Conservation (phyloP, 2,329 filamentous ascomycete species). For the Pseudogymnoascus sp. region DNA sequence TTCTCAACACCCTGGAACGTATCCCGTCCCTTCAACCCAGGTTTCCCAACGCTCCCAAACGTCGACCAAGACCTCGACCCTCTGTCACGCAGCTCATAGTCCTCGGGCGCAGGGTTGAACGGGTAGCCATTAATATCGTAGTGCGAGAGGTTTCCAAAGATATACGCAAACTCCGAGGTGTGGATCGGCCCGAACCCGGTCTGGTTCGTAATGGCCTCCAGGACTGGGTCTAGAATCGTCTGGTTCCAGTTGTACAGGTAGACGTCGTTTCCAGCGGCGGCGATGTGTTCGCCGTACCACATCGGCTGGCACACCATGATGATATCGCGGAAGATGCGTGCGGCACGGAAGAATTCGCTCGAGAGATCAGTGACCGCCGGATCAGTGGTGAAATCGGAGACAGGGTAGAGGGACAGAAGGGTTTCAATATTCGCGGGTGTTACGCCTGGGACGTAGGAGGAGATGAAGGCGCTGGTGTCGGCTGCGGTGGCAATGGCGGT, state of each 20-base stretch:
- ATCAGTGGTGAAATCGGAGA: slow-evolving; percentile 37
- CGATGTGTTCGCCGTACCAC: slow-evolving; percentile 34
- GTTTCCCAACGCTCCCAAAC: slow-evolving; percentile 36
- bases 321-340: slow-evolving; percentile 44
- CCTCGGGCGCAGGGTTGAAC: slow-evolving; percentile 32
- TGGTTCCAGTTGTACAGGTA: slow-evolving; percentile 48
- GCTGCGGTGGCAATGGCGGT: slow-evolving; percentile 18
- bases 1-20: slow-evolving; percentile 37
- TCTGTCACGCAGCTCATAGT: slow-evolving; percentile 34
- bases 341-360: slow-evolving; percentile 42
- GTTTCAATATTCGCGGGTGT: slow-evolving; percentile 35
- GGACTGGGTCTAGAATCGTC: slow-evolving; percentile 41
- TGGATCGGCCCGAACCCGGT: slow-evolving; percentile 41
- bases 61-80: slow-evolving; percentile 41
- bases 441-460: background rate
- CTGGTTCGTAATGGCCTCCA: slow-evolving; percentile 28
- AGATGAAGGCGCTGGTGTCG: slow-evolving; percentile 29
- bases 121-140: slow-evolving; percentile 33
- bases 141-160: slow-evolving; percentile 40
- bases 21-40: slow-evolving; percentile 26
- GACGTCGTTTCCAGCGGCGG: slow-evolving; percentile 35
- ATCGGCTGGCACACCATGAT: slow-evolving; percentile 41
- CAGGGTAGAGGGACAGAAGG: slow-evolving; percentile 44
- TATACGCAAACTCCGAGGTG: slow-evolving; percentile 46
- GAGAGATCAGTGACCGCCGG: slow-evolving; percentile 32